Base-by-base conservation (phyloP, 2,329 filamentous ascomycete species). In the Trichoderma arundinaceum region DNA sequence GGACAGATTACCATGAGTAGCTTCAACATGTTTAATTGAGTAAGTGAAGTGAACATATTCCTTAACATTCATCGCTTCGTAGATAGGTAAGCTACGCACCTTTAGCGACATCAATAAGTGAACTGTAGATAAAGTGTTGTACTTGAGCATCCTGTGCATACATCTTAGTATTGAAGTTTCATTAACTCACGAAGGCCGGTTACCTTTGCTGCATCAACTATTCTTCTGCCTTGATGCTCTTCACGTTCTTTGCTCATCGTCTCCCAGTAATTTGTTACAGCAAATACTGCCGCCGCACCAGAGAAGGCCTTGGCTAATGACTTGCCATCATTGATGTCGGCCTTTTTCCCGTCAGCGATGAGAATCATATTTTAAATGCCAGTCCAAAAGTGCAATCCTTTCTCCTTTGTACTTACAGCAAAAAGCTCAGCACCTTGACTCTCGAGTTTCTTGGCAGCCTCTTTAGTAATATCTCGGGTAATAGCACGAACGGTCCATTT, bases 401-500 rank as follows among this genome's bases (percentile, higher is more conserved):
- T 6, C 8, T 53, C 51, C 17, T 38, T 32, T 53, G 4, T 10
- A 38, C 51, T 53, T 53, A 53, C 51, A 7, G 51, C 51, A 53
- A 53, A 15, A 53, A 53, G 32, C 51, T 53, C 51, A 53, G 51
- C 51, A 5, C 51, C 51, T 53, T 38, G 51, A 4, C 33, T 53
- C 17, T 53, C 51, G 8, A 53, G 51, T 35, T 38, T 53, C 51
- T 53, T 53, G 9, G 51, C 51, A 53, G 51, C 33, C 1, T 33
- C 51, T 8, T 53, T 53, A 17, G 51, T 53, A 35, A 53, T 17
- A 35, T 53, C 51, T 53, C 51, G 51, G 32, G 51, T 53, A 22
- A 53, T 53, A 53, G 51, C 51, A n/a, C 51, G 51, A 32, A 53
- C 51, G 12, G 51, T 38, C 51, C 51, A 53, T 17, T 53, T n/a